phyloP scores from a whole-genome alignment of 139 green algal species.

The Chlamydomonas sp. region DNA sequence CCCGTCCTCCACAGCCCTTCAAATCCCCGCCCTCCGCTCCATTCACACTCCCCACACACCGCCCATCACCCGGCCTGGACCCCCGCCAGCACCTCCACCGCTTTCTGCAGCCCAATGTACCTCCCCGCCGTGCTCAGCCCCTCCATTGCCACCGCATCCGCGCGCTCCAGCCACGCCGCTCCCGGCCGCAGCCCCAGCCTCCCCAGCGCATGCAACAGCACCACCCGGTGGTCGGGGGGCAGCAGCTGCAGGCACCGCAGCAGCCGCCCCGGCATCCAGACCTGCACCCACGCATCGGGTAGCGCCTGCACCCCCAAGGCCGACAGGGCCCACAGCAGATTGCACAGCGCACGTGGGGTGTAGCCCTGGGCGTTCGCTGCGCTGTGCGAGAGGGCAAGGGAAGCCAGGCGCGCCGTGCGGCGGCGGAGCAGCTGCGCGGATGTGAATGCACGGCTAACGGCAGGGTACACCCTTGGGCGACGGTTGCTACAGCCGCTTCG shows the following conservation, averaged over 20 bases:
- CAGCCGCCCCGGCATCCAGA: background rate
- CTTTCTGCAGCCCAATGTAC: too few species aligned
- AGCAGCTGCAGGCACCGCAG: constrained; percentile 8
- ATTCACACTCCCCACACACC: too few species aligned
- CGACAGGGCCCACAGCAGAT: constrained; percentile 1
- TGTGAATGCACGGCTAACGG: too few species aligned
- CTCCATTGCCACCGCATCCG: constrained; percentile 11
- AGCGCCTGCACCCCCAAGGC: background rate
- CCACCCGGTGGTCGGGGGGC: background rate
- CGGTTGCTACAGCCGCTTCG: too few species aligned
- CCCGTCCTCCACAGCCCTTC: too few species aligned
- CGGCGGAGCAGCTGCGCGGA: background rate
- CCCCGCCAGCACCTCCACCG: too few species aligned
- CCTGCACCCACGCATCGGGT: constrained; percentile 11
- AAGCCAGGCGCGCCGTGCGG: background rate
- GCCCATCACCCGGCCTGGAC: too few species aligned
- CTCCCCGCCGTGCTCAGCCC: too few species aligned
- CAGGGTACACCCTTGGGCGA: too few species aligned
- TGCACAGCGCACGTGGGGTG: background rate
- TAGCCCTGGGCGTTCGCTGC: background rate
- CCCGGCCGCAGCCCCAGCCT: constrained; percentile 18
- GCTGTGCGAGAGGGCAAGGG: background rate
- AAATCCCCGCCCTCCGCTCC: too few species aligned
- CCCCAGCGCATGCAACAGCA: constrained; percentile 2
- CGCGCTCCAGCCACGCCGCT: background rate